Percentiles rank a stretch among this genome's conserved stretches.
Conservation (phyloP, 352 stramenopile genomes). For the Globisporangium echinulatum region DNA sequence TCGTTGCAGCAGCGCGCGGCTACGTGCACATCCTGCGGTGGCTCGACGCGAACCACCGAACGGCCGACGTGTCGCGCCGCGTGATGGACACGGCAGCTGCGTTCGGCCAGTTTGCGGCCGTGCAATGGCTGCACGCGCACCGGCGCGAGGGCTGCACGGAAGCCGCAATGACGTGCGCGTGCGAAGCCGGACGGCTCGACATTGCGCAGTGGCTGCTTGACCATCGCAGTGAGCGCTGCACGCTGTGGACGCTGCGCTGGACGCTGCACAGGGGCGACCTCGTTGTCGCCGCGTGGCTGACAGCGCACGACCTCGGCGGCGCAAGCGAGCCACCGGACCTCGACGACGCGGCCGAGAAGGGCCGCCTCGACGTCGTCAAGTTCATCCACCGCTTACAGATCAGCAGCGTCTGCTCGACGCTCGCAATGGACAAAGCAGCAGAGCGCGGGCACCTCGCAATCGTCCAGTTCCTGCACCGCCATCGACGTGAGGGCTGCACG, state of each 20-base stretch:
- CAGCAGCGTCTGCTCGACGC: constrained; percentile 11
- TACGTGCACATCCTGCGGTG: constrained; percentile 18
- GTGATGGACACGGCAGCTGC: constrained; percentile 30
- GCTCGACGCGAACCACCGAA: constrained; percentile 14
- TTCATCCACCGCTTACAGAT: constrained; percentile 14
- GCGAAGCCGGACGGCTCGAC: constrained; percentile 15
- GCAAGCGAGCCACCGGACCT: constrained; percentile 11
- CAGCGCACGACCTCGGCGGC: constrained; percentile 3
- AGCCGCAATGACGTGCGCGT: constrained; percentile 13
- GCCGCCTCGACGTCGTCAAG: constrained; percentile 18
- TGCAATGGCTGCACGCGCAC: constrained; percentile 22
- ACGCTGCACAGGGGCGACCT: constrained; percentile 10
- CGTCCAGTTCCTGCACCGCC: constrained; percentile 21
- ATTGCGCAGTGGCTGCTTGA: constrained; percentile 18
- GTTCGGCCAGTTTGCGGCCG: constrained; percentile 19
- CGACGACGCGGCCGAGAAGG: constrained; percentile 22
- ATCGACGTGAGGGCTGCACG: constrained; percentile 25
- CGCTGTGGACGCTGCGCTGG: constrained; percentile 13
- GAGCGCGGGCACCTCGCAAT: constrained; percentile 22
- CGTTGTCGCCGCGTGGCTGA: constrained; percentile 7
- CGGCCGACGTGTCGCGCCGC: constrained; percentile 3
- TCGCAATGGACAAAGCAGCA: constrained; percentile 28
- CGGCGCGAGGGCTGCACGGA: constrained; percentile 12
- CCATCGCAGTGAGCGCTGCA: constrained; percentile 12
- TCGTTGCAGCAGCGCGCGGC: constrained; percentile 11